phyloP scores from a whole-genome alignment of 2,329 filamentous ascomycete species.

The Sporothrix phasma region DNA sequence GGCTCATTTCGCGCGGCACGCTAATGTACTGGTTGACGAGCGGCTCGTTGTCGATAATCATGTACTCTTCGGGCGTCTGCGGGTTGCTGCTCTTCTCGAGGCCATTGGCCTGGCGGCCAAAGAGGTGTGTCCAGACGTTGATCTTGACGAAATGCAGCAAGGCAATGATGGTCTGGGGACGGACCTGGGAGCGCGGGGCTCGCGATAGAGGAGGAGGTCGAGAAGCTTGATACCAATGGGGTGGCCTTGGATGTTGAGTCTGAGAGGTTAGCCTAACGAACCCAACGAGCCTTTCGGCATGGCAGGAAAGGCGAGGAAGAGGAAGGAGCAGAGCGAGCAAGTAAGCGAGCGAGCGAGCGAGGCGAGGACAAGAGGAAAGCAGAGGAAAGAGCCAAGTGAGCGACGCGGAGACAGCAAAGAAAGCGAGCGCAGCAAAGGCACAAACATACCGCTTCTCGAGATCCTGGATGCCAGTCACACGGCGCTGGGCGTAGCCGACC shows the following conservation, averaged over 20 bases:
- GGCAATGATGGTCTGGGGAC: slow-evolving; percentile 79
- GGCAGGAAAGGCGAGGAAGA: neutral
- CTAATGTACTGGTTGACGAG: slow-evolving; percentile 90
- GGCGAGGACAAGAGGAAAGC: neutral
- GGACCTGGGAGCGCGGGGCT: slow-evolving; percentile 60
- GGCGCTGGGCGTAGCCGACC: slow-evolving; percentile 85
- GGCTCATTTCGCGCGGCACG: slow-evolving; percentile 89
- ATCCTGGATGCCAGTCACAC: slow-evolving; percentile 87
- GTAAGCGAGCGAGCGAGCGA: neutral
- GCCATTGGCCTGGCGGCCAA: slow-evolving; percentile 80
- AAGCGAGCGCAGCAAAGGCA: neutral
- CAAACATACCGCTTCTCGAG: slow-evolving; percentile 67
- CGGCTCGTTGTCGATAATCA: slow-evolving; percentile 98
- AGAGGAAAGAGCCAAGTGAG: neutral
- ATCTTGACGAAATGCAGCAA: slow-evolving; percentile 94
- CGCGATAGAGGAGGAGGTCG: slow-evolving; percentile 84
- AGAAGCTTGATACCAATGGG: slow-evolving; percentile 88
- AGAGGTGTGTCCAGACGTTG: slow-evolving; percentile 84
- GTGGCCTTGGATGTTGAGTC: slow-evolving; percentile 84
- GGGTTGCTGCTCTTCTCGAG: slow-evolving; percentile 80
- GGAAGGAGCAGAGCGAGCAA: neutral
- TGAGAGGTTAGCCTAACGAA: slow-evolving; percentile 28
- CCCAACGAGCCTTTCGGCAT: no score
- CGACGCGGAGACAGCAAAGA: neutral
- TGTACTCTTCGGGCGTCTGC: slow-evolving; percentile 86